Evolutionary conservation across 441 rosid species (phyloP).

Genomic region (Euphorbia neoarborescens): DNA sequence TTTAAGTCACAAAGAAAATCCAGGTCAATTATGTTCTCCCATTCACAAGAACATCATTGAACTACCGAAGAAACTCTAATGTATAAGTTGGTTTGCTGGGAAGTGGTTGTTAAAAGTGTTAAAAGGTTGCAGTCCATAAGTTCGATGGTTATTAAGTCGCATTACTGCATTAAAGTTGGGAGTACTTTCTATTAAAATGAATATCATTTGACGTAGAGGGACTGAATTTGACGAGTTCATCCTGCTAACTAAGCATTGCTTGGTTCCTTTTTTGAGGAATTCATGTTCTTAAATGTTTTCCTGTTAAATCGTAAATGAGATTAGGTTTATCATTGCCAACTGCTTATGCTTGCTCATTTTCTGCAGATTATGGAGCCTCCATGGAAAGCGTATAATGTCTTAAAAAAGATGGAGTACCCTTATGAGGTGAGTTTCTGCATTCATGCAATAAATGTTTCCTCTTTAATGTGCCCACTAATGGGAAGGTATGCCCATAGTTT

Average conservation of each 20-base stretch:
- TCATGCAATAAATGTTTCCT: constrained; percentile 7
- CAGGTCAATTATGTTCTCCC: background rate
- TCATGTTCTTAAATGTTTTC: background rate
- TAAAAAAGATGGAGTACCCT: constrained; percentile 87
- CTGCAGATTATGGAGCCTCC: constrained; percentile 92
- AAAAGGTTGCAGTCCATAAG: background rate
- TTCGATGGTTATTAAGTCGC: constrained; percentile 6
- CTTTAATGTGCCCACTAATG: background rate
- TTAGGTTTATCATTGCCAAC: background rate
- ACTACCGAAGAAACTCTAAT: background rate
- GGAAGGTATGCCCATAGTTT: background rate
- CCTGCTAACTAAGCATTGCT: background rate
- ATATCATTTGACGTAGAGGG: background rate
- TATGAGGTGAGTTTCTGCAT: constrained; percentile 53
- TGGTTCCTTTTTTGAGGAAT: background rate
- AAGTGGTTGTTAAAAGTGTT: background rate
- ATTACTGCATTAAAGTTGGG: background rate
- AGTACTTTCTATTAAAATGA: background rate
- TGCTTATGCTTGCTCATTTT: constrained; percentile 13
- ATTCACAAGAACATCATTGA: background rate
- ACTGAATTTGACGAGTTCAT: background rate
- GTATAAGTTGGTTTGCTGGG: background rate
- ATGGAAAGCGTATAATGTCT: constrained; percentile 70
- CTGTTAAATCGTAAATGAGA: background rate
- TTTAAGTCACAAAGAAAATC: background rate